Base-by-base conservation (phyloP, 345 rosid species). In the Populus deltoides region DNA sequence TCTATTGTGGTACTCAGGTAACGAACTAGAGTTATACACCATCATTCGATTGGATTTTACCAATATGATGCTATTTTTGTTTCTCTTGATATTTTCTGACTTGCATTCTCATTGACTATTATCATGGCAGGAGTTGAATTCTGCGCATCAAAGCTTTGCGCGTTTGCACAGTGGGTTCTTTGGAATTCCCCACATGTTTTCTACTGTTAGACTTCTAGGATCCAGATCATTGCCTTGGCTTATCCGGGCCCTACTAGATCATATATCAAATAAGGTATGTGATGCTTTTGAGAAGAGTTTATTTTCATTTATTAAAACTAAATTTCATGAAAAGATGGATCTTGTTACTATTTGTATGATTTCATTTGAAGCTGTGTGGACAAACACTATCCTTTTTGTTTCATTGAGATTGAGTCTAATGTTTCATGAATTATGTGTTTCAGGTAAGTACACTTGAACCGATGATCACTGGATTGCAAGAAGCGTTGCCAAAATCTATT, bases 221-320 rank as follows among this genome's bases (percentile, higher is more conserved):
- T 88, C 97, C 38, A 92, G 97, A 85, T 96, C 99, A 45, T 77
- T 96, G 86, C 98, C 99, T 66, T 96, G 99, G 99, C 95, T 96
- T 76, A 91, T 96, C 78, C 88, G 98, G 75, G 97, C 98, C 49
- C 88, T 93, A n/a, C 88, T 96, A 63, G 99, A 93, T 84, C 97
- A 93, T 79, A 90, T 96, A 87, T 91, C 99, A 79, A 93, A 92
- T 81, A 96, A 93, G 97, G 99, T 91, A 83, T 69, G 71, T 63
- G 66, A 53, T 76, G 67, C 47, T 43, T 77, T 70, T 11, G 38
- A 35, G 53, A 49, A 39, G 61, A 61, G 35, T 45, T 29, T 29
- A 36, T 55, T 31, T 1, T 38, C 36, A 53, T 71, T 45, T 67
- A 39, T 70, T 45, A 51, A 73, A 38, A 66, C 27, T 25, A 29